Evolutionary conservation across 331 rosid genomes (phyloP), one percentile per base, ranked within the genome.

Genomic region (Rosa hybrid): DNA sequence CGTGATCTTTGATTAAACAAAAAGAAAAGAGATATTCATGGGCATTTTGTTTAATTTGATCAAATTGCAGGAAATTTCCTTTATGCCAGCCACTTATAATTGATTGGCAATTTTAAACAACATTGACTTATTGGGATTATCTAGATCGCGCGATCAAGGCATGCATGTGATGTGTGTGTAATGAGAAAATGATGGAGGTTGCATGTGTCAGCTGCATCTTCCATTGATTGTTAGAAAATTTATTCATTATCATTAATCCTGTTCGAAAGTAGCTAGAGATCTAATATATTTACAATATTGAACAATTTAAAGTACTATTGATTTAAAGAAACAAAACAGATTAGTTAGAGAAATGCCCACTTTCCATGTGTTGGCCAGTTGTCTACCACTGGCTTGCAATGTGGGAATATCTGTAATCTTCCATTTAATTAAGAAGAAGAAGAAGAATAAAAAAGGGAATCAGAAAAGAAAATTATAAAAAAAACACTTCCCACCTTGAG

Each of bases 351-450:
- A 74, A 82, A 68, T 75, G 44, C 63, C 78, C 71, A 71, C 79
- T 73, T 39, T 75, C 67, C 89, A 89, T 86, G 87, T 82, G 88
- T 82, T 81, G 83, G 86, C 90, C 88, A 89, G 88, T 77, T 88
- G 90, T 88, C 76, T 34, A 18, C 62, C 80, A 39, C 30, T 78
- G 77, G 72, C 75, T 70, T 11, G 23, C 54, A 75, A 80, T 72
- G 74, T 71, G 75, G 80, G 45, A 75, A 67, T 77, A 80, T 60
- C 76, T 83, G 68, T 71, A 54, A 70, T 69, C 70, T 57, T 81
- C 78, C 76, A 77, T 48, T 21, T 64, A 20, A 6, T 75, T 18
- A 76, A 14, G 34, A 63, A 80, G 50, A 79, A 30, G 25, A 77
- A 71, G 64, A 72, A 18, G 27, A 49, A 77, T 42, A 30, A 30